Evolutionary conservation across 1,284 basidiomycete genomes (phyloP).

Genomic region (Stygiomarasmius scandens): DNA sequence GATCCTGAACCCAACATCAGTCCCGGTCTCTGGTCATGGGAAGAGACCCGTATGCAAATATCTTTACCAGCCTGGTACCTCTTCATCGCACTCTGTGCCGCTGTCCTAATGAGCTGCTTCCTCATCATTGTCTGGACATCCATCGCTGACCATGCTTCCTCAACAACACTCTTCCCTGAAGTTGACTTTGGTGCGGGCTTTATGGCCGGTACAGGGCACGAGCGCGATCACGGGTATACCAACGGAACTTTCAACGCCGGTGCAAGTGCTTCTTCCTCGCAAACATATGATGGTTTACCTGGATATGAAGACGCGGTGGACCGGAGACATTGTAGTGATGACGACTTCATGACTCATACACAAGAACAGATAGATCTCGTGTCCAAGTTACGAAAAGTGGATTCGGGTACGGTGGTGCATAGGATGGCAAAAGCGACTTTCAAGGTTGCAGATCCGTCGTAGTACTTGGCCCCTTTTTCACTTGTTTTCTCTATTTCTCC

Average conservation of each 20-base stretch:
- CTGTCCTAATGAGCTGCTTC: neutral
- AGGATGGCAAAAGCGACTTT: neutral
- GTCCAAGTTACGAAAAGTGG: neutral
- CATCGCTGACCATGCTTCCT: neutral
- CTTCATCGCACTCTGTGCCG: neutral
- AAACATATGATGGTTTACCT: neutral
- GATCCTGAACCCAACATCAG: neutral
- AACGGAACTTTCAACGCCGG: neutral
- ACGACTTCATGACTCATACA: neutral
- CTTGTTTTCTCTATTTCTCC: too few species aligned
- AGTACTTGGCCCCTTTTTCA: neutral
- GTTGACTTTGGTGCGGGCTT: neutral
- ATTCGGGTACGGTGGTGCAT: neutral
- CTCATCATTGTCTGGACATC: neutral
- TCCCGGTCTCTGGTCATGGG: neutral
- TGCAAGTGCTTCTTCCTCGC: neutral
- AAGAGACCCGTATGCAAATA: neutral
- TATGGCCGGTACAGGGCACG: neutral
- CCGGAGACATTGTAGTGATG: neutral
- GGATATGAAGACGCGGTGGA: neutral
- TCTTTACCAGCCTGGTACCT: neutral
- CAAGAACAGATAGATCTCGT: neutral
- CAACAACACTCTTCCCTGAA: neutral
- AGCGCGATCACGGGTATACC: neutral
- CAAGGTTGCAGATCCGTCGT: neutral